A percentile compares a stretch with the other conserved stretches of the same genome.
phyloP scores from a whole-genome alignment of 2,329 filamentous ascomycete genomes.

The Alternaria ventricosa region DNA sequence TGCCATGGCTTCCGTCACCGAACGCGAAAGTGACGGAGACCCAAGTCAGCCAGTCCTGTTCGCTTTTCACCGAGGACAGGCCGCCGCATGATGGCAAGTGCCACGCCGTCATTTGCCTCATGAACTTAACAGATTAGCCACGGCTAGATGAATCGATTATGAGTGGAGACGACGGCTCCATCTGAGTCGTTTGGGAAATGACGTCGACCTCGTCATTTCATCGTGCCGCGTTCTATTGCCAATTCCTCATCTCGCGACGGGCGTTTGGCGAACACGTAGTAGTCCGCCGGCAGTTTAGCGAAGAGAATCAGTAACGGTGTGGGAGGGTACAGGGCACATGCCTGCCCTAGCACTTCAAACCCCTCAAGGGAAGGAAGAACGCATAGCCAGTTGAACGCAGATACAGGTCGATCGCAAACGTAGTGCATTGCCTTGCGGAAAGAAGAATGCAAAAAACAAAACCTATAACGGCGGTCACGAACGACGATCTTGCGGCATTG shows the following conservation, averaged over 20 bases:
- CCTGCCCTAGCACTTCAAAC: not conserved
- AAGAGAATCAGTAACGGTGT: not conserved
- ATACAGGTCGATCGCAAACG: not conserved
- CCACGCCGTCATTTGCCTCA: not conserved
- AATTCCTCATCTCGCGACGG: not conserved
- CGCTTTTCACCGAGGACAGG: not conserved
- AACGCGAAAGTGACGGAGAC: not conserved
- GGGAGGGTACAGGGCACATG: not conserved
- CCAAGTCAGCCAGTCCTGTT: not conserved
- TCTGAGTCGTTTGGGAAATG: not conserved
- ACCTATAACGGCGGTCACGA: not conserved
- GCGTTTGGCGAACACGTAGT: not conserved
- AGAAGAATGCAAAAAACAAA: not conserved
- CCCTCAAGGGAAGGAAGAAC: not conserved
- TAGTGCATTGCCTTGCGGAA: not conserved
- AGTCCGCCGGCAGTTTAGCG: not conserved
- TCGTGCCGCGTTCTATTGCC: not conserved
- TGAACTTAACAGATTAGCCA: not conserved
- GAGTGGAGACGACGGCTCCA: not conserved
- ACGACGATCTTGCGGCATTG: not conserved
- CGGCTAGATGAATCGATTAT: not conserved
- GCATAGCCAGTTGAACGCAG: not conserved
- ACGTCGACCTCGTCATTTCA: not conserved
- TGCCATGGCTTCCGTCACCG: not conserved
- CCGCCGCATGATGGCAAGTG: not conserved